phyloP scores from a whole-genome alignment of 1,139 yeast genomes.

The Casaregolazyma lundiana region DNA sequence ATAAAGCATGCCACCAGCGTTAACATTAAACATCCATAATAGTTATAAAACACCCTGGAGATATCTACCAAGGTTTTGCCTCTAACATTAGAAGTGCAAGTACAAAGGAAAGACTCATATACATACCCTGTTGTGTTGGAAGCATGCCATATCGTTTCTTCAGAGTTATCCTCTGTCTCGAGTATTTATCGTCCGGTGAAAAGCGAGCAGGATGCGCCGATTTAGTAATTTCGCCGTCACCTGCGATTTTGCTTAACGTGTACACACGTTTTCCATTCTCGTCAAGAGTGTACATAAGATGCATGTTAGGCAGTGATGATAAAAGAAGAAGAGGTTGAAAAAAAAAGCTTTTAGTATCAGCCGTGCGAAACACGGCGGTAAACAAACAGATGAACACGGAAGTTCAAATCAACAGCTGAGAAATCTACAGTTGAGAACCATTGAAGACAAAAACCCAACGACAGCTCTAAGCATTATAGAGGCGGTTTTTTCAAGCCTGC shows the following conservation, averaged over 20 bases:
- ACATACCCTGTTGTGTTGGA: constrained; percentile 67
- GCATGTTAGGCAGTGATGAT: constrained; percentile 50
- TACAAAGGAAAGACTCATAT: too few species aligned
- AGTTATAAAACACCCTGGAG: background rate
- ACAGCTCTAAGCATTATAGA: background rate
- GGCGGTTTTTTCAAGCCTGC: constrained; percentile 37
- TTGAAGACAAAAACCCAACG: background rate
- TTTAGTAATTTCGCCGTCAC: constrained; percentile 89
- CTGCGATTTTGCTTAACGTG: constrained; percentile 80
- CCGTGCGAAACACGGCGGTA: background rate
- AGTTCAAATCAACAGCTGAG: background rate
- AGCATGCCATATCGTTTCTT: constrained; percentile 90
- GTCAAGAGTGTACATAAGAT: constrained; percentile 96
- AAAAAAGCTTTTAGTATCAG: background rate
- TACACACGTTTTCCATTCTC: constrained; percentile 93
- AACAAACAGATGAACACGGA: background rate
- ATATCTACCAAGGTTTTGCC: constrained; percentile 20
- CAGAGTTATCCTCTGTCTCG: constrained; percentile 97
- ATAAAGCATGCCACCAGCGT: too few species aligned
- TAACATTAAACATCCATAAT: too few species aligned
- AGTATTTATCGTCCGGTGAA: constrained; percentile 98
- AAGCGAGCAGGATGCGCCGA: constrained; percentile 99
- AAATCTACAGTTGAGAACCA: background rate
- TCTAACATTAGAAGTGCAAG: too few species aligned
- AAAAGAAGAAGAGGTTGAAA: background rate